These are phyloP conservation scores for Debaryomyces subglobosus DNA, from an alignment of 1,139 yeast species.

Conservation along the genomic window DNA sequence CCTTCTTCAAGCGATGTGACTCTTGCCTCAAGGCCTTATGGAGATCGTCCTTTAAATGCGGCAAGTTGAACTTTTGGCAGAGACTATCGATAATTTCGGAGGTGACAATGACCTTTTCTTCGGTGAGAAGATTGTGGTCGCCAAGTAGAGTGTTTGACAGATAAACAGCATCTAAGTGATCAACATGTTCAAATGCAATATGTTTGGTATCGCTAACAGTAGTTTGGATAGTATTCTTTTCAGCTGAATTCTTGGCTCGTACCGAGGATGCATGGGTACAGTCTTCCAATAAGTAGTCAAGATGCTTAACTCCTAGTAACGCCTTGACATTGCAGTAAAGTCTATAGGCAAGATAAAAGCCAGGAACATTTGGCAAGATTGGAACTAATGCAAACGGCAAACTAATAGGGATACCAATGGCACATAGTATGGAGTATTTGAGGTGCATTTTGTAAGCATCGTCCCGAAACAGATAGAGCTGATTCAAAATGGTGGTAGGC, in stretches of 20 bases:
- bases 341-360: conserved; percentile 81
- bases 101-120: conserved; percentile 36
- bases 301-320: conserved; percentile 70
- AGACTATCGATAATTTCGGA: conserved; percentile 36
- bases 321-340: conserved; percentile 87
- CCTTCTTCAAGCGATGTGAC: conserved; percentile 23
- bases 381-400: conserved; percentile 84
- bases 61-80: conserved; percentile 32
- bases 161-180: conserved; percentile 25
- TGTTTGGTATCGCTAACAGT: conserved; percentile 26
- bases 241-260: conserved; percentile 13
- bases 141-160: not conserved
- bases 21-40: conserved; percentile 54
- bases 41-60: conserved; percentile 42
- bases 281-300: conserved; percentile 50
- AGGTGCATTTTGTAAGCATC: conserved; percentile 32
- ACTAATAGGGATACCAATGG: conserved; percentile 72
- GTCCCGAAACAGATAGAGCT: conserved; percentile 32
- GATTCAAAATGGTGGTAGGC: conserved; percentile 34
- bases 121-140: conserved; percentile 14
- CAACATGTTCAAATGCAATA: conserved; percentile 24
- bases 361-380: conserved; percentile 93
- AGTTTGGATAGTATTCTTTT: conserved; percentile 12
- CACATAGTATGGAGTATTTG: conserved; percentile 47
- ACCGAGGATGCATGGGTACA: not conserved